phyloP scores from a whole-genome alignment of 805 yeast species.

The Ogataea minuta region DNA sequence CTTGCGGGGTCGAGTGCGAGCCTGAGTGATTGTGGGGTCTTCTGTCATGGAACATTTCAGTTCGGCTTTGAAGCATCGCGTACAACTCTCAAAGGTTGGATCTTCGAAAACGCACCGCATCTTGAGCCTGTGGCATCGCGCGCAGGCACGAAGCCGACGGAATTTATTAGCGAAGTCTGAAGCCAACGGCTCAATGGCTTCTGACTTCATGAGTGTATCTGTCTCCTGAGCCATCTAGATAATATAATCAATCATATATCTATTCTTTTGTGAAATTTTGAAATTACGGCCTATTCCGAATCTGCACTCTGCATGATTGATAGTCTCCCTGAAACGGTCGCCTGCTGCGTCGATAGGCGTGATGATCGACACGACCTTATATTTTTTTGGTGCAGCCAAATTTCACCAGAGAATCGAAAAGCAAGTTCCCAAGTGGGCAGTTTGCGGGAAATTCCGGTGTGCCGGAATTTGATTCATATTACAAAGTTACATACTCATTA shows the following conservation, averaged over 20 bases:
- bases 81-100: constrained; percentile 43
- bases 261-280: constrained; percentile 1
- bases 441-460: constrained; percentile 7
- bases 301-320: neutral
- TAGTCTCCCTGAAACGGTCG: too few relatives aligned
- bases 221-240: constrained; percentile 1
- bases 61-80: constrained; percentile 43
- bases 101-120: constrained; percentile 52
- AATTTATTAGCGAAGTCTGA: constrained; percentile 43
- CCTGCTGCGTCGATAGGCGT: constrained; percentile 6
- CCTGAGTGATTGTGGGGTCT: constrained; percentile 48
- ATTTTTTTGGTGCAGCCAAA: too few relatives aligned
- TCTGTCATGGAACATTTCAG: constrained; percentile 48
- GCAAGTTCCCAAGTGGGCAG: constrained; percentile 1
- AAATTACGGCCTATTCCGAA: constrained; percentile 8
- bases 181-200: constrained; percentile 3
- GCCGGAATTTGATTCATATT: constrained; percentile 6
- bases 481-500: constrained; percentile 22
- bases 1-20: constrained; percentile 37
- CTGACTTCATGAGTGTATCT: neutral
- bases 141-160: constrained; percentile 51
- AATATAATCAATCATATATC: neutral
- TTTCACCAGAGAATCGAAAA: too few relatives aligned
- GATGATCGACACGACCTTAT: neutral
- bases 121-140: constrained; percentile 52